phyloP scores from a whole-genome alignment of 257 asterid species.

The Nicotiana tomentosiformis region DNA sequence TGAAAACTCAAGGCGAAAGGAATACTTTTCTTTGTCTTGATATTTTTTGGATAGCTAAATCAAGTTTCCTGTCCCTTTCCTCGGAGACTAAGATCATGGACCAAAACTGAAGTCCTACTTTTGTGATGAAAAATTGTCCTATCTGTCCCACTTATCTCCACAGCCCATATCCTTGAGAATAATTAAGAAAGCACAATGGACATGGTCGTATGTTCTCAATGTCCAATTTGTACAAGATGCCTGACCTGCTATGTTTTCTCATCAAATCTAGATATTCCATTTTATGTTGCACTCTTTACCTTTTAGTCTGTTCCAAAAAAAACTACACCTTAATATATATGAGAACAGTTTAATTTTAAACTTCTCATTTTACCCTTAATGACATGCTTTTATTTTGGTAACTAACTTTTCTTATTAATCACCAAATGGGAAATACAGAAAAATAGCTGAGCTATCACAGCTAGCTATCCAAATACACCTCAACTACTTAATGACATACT shows the following conservation, averaged over 20 bases:
- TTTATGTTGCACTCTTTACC: neutral
- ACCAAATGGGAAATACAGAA: no score
- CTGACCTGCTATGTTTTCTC: neutral
- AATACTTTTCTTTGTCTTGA: neutral
- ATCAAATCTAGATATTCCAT: neutral
- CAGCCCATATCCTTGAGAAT: neutral
- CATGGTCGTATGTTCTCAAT: neutral
- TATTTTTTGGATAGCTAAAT: neutral
- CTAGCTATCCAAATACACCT: no score
- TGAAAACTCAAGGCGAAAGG: neutral
- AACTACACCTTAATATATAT: no score
- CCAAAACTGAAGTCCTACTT: neutral
- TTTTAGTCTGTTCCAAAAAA: no score
- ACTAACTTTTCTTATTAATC: no score
- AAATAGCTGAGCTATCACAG: no score
- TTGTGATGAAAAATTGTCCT: neutral
- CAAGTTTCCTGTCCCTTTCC: neutral
- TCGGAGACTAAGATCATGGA: neutral
- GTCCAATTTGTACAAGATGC: neutral
- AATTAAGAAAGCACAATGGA: neutral
- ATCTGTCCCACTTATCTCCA: neutral
- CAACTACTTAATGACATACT: neutral
- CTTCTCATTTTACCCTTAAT: no score
- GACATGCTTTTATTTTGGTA: no score
- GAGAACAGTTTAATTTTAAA: no score